Evolutionary conservation across 148 eudicot genomes (phyloP).

Genomic region (Bassia scoparia): DNA sequence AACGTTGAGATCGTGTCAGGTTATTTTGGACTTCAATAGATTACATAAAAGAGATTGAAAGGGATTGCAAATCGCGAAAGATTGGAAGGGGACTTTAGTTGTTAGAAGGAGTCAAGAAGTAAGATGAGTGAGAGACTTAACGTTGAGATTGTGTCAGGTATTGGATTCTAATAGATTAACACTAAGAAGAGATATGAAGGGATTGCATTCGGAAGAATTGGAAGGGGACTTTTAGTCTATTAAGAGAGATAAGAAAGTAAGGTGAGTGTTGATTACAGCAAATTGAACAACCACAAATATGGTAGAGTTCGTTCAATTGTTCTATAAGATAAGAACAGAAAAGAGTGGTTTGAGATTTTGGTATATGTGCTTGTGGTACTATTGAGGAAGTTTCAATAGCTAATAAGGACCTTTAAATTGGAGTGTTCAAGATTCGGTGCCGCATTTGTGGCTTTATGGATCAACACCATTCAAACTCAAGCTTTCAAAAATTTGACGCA

Average conservation of each 20-base stretch:
- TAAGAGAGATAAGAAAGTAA: not conserved
- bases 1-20: too few species aligned
- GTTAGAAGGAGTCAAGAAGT: conserved; percentile 8
- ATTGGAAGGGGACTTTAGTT: not conserved
- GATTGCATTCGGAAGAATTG: not conserved
- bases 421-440: not conserved
- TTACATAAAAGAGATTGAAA: not conserved
- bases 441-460: conserved; percentile 1
- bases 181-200: conserved; percentile 14
- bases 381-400: not conserved
- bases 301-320: not conserved
- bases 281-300: conserved; percentile 1
- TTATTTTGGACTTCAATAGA: not conserved
- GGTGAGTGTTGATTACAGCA: conserved; percentile 1
- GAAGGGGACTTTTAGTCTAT: not conserved
- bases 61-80: not conserved
- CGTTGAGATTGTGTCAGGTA: too few species aligned
- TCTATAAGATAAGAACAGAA: not conserved
- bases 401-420: conserved; percentile 18
- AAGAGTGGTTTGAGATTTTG: not conserved
- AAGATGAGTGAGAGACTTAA: too few species aligned
- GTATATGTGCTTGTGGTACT: not conserved
- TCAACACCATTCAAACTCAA: conserved; percentile 1
- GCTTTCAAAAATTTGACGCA: not conserved
- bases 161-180: too few species aligned